A percentile compares a stretch with the other conserved stretches of the same genome.
Evolutionary conservation across 116 monocot genomes (phyloP).

Genomic region (Phalaenopsis hybrid): DNA sequence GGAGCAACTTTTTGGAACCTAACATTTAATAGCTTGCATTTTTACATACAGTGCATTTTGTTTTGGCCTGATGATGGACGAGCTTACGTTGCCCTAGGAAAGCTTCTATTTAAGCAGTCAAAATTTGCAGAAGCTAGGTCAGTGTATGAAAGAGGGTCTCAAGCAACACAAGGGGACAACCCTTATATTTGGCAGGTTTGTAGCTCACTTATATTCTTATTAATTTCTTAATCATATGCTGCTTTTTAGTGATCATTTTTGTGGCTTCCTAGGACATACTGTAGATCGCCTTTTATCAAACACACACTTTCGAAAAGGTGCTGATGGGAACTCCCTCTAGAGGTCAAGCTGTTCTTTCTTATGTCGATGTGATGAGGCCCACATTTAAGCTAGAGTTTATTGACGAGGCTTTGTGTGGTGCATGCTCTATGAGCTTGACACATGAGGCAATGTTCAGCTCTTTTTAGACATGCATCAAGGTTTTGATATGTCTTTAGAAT

Average conservation of each 20-base stretch:
- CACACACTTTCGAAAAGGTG: not conserved
- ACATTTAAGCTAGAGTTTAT: not conserved
- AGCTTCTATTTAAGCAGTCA: constrained; percentile 72
- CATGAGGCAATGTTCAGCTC: not conserved
- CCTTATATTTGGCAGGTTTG: constrained; percentile 96
- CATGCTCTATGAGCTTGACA: not conserved
- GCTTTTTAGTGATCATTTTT: not conserved
- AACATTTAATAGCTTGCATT: not conserved
- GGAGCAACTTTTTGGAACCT: not conserved
- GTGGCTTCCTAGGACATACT: not conserved
- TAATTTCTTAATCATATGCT: not conserved
- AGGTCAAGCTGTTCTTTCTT: not conserved
- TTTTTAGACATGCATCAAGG: not conserved
- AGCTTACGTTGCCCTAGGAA: constrained; percentile 86
- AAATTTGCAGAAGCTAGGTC: constrained; percentile 64
- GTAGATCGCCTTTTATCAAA: not conserved
- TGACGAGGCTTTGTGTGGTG: not conserved
- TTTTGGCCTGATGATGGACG: constrained; percentile 99
- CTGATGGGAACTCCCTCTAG: not conserved
- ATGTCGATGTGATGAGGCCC: not conserved
- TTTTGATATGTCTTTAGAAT: not conserved
- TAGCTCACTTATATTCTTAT: not conserved
- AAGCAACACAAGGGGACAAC: constrained; percentile 97
- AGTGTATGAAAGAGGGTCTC: constrained; percentile 90
- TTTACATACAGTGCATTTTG: constrained; percentile 60